phyloP scores from a whole-genome alignment of 306 rosid genomes.

The Quercus dentata region DNA sequence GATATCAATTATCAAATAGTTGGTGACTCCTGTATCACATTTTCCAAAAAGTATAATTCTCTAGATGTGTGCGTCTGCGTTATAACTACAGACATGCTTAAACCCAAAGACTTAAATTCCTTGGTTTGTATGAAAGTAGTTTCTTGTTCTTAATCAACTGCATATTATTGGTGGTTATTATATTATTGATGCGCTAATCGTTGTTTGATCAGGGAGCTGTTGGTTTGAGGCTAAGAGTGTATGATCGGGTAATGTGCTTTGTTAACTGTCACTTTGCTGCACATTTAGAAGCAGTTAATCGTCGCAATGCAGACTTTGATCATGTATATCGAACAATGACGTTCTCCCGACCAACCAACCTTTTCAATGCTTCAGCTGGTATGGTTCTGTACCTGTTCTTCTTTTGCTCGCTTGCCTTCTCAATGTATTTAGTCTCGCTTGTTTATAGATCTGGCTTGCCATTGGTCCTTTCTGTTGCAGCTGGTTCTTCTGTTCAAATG shows the following conservation, averaged over 20 bases:
- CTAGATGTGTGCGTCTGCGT: background rate
- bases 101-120: conserved; percentile 11
- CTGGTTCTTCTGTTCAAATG: conserved; percentile 55
- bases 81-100: background rate
- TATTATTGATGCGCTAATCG: conserved; percentile 32
- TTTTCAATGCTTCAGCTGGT: conserved; percentile 65
- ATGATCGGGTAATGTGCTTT: conserved; percentile 74
- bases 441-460: conserved; percentile 73
- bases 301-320: conserved; percentile 95
- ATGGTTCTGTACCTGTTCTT: conserved; percentile 45
- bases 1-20: background rate
- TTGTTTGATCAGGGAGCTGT: conserved; percentile 93
- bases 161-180: conserved; percentile 6
- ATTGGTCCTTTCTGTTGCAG: conserved; percentile 85
- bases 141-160: background rate
- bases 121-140: conserved; percentile 2
- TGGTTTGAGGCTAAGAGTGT: conserved; percentile 92
- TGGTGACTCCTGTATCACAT: background rate
- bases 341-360: conserved; percentile 62
- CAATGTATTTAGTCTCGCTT: conserved; percentile 49
- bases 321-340: conserved; percentile 88
- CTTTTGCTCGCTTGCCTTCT: conserved; percentile 47
- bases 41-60: conserved; percentile 6
- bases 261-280: conserved; percentile 99
- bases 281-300: conserved; percentile 86